Evolutionary conservation across 768 basidiomycete species (phyloP), one percentile per base, ranked within the genome.

Genomic region (Termitomyces titanicus): DNA sequence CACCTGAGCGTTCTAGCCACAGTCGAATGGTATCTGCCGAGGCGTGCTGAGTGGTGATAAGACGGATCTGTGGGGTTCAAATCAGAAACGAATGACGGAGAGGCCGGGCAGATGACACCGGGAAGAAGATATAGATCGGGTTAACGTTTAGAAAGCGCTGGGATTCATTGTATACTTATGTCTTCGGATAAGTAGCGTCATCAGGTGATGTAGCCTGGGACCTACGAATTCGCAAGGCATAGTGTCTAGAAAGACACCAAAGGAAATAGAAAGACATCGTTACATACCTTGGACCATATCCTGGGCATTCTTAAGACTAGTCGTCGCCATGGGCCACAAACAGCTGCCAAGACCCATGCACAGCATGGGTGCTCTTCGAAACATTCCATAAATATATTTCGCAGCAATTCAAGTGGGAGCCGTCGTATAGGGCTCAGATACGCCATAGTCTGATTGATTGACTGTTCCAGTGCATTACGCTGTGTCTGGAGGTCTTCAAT

Each of bases 1-100:
- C 72, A 17, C 90, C 90, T 12, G 90, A 87, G 25, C 89, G 84
- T 66, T 91, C 89, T 0, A 92, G 77, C 89, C 90, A 92, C 11
- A 92, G 77, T 8, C 90, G 85, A 47, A 92, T 81, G 5, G 85
- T 89, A 64, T 92, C 89, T 25, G 89, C 81, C 27, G 88, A 88
- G 9, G 86, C 75, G 38, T 80, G 75, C 56, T 84, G 85, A 27
- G 80, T 85, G 20, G 89, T 89, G 42, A 85, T 73, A 39, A 92
- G 80, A 18, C 88, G 86, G 61, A 92, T 88, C 88, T 88, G 66
- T 40, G 62, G 49, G 29, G 46, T 35, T 47, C 45, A 20, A 40
- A 47, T 60, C 52, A 61, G 56, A 31, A 27, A 47, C 6, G 44
- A 46, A 55, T 33, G 39, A 18, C n/a, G 20, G 38, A 54, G 46